Evolutionary conservation across 1,139 yeast species (phyloP).

Genomic region (Candida dubliniensis): DNA sequence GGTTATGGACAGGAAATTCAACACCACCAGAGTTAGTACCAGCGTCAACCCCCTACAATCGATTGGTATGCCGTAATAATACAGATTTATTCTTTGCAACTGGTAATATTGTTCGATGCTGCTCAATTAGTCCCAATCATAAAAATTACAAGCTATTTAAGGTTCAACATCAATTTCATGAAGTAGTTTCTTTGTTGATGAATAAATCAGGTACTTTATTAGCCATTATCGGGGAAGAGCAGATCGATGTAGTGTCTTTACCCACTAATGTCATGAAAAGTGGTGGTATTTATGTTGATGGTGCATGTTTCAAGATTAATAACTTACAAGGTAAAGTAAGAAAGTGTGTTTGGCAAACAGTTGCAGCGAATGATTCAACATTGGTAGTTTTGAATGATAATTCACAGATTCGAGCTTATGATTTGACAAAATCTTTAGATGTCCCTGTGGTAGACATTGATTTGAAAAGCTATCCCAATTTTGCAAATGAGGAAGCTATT

Average conservation of each 20-base stretch:
- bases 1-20: constrained; percentile 10
- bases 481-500: constrained; percentile 19
- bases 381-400: constrained; percentile 33
- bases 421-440: constrained; percentile 25
- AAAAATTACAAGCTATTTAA: constrained; percentile 22
- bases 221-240: constrained; percentile 32
- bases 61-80: constrained; percentile 23
- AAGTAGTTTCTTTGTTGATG: constrained; percentile 25
- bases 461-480: constrained; percentile 14
- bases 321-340: constrained; percentile 20
- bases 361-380: constrained; percentile 25
- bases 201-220: constrained; percentile 33
- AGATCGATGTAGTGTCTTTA: constrained; percentile 27
- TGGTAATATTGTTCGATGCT: constrained; percentile 30
- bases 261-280: constrained; percentile 17
- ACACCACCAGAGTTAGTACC: not conserved
- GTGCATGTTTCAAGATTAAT: constrained; percentile 18
- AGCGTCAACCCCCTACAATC: constrained; percentile 14
- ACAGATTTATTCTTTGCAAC: constrained; percentile 31
- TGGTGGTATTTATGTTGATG: constrained; percentile 12
- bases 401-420: constrained; percentile 27
- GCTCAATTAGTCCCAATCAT: constrained; percentile 23
- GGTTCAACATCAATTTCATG: constrained; percentile 13
- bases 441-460: constrained; percentile 27
- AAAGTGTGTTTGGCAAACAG: constrained; percentile 37